These are phyloP conservation scores for Hemileia vastatrix DNA, from an alignment of 1,284 basidiomycete species.

Conservation along the genomic window DNA sequence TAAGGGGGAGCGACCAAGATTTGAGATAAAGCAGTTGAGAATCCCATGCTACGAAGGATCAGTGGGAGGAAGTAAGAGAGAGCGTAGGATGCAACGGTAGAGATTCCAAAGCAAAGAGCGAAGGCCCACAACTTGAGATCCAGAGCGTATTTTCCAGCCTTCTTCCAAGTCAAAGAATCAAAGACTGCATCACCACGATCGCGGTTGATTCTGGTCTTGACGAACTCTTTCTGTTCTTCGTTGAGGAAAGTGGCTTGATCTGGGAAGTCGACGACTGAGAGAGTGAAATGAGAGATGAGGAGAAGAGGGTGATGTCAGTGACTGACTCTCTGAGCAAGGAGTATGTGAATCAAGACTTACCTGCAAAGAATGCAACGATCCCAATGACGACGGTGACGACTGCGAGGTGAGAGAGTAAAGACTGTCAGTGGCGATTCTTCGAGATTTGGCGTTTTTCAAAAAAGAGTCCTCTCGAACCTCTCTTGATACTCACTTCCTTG, in stretches of 20 bases:
- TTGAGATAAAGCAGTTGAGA: slow-evolving; percentile 37
- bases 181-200: slow-evolving; percentile 48
- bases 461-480: too few species aligned
- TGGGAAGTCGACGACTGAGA: slow-evolving; percentile 46
- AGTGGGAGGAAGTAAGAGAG: slow-evolving; percentile 46
- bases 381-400: slow-evolving; percentile 42
- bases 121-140: slow-evolving; percentile 48
- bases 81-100: slow-evolving; percentile 25
- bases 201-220: slow-evolving; percentile 46
- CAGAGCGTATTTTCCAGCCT: slow-evolving; percentile 39
- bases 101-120: slow-evolving; percentile 43
- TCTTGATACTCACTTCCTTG: too few species aligned
- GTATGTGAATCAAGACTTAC: not conserved
- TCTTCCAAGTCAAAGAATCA: slow-evolving; percentile 44
- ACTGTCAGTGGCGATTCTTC: too few species aligned
- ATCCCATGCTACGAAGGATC: slow-evolving; percentile 47
- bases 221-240: slow-evolving; percentile 43
- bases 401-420: too few species aligned
- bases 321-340: not conserved
- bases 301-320: not conserved
- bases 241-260: slow-evolving; percentile 48
- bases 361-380: slow-evolving; percentile 32
- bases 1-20: slow-evolving; percentile 47
- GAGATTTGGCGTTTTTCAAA: too few species aligned
- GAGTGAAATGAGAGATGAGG: slow-evolving; percentile 25